These are phyloP conservation scores for Xylaria sp. DNA, from an alignment of 2,329 filamentous ascomycete species.

Conservation along the genomic window DNA sequence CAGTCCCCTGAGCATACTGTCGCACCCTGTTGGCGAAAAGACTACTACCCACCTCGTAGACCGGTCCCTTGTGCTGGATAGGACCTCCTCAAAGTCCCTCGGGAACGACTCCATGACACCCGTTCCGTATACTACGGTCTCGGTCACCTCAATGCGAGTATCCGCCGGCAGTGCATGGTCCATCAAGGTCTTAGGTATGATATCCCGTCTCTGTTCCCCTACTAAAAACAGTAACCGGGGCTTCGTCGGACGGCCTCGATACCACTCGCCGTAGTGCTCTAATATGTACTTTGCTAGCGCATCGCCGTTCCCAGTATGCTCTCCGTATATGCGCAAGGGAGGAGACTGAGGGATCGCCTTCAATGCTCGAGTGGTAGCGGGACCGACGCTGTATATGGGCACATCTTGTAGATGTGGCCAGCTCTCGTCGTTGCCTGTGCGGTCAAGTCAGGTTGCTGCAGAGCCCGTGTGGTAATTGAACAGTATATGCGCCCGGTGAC, in stretches of 20 bases:
- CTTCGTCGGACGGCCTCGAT: conserved; percentile 57
- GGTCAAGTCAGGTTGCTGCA: conserved; percentile 43
- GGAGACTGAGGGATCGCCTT: conserved; percentile 63
- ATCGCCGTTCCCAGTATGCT: conserved; percentile 87
- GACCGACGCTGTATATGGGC: conserved; percentile 81
- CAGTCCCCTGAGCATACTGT: conserved; percentile 67
- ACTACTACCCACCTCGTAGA: conserved; percentile 77
- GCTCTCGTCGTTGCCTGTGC: conserved; percentile 39
- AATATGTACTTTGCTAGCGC: conserved; percentile 82
- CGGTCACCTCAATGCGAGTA: conserved; percentile 74
- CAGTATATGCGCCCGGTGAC: conserved; percentile 22
- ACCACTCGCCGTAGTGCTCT: conserved; percentile 74
- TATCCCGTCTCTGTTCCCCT: conserved; percentile 87
- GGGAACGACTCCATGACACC: conserved; percentile 83
- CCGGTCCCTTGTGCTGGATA: conserved; percentile 58
- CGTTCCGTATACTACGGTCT: conserved; percentile 88
- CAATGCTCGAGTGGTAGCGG: conserved; percentile 82
- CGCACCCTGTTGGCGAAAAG: conserved; percentile 74
- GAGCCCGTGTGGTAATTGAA: conserved; percentile 25
- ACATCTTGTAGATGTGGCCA: conserved; percentile 69
- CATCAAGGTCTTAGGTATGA: conserved; percentile 86
- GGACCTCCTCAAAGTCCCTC: conserved; percentile 66
- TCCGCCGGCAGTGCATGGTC: conserved; percentile 60
- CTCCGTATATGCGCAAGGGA: conserved; percentile 74
- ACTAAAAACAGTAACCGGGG: conserved; percentile 85